phyloP scores from a whole-genome alignment of 192 early-diverging fungal species.

The Backusella mclennaniae region DNA sequence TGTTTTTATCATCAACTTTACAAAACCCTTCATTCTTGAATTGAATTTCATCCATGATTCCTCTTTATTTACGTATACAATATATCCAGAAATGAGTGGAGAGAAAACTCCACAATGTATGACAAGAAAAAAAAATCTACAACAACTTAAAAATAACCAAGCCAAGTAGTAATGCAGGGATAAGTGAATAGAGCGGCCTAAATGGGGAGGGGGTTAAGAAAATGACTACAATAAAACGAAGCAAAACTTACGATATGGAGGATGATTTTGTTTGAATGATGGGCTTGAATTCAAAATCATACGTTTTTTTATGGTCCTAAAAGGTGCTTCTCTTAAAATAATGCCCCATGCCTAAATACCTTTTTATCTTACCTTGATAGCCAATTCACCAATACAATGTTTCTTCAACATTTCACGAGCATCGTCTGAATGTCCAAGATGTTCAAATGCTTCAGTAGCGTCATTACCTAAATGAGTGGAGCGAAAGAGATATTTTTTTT shows the following conservation, averaged over 20 bases:
- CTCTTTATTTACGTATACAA: too few relatives aligned
- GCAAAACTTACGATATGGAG: not conserved
- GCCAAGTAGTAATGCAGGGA: not conserved
- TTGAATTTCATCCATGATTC: not conserved
- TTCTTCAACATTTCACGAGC: constrained; percentile 69
- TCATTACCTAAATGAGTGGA: constrained; percentile 58
- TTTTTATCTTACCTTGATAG: constrained; percentile 11
- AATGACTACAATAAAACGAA: not conserved
- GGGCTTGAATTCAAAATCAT: not conserved
- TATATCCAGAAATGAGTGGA: too few relatives aligned
- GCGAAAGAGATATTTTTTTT: too few relatives aligned
- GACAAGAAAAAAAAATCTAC: not conserved
- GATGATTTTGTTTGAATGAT: not conserved
- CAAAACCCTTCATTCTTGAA: not conserved
- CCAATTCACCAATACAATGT: constrained; percentile 29
- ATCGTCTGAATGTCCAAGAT: constrained; percentile 93
- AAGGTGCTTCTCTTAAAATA: too few relatives aligned
- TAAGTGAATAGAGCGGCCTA: not conserved
- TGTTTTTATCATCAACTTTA: not conserved
- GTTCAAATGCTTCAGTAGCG: constrained; percentile 89
- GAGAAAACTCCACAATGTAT: not conserved
- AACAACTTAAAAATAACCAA: not conserved
- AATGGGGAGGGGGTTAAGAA: not conserved
- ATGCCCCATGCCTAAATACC: too few relatives aligned
- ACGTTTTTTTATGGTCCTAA: not conserved